Base-by-base conservation (phyloP, 1,139 yeast genomes). In the Petasospora fabianii region DNA sequence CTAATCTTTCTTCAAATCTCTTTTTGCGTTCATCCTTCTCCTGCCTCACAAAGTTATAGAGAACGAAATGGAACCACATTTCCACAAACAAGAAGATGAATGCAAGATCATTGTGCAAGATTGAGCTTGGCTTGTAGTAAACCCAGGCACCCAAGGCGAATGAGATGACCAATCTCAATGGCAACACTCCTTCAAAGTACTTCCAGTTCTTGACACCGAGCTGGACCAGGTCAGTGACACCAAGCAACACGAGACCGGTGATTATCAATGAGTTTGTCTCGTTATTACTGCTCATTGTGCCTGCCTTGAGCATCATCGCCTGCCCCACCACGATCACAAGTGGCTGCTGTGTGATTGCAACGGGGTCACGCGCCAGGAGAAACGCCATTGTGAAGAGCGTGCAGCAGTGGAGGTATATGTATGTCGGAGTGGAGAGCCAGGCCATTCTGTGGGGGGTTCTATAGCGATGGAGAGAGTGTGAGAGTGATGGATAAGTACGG, bases 131-230 rank as follows among this genome's bases (percentile, higher is more conserved):
- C 12, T 27, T 27, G 15, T 53, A 19, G 37, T 68, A 68, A 7
- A 66, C 53, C 28, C 48, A 35, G 3, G 63, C 67, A 10, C 77
- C 77, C 33, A 81, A 49, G 2, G 56, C 56, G 54, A 88, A 85
- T 55, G 70, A 79, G 5, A 71, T 49, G 10, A 73, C 49, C 40
- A 87, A 64, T 54, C 97, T 73, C 10, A 75, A 51, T 8, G 96
- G 95, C 3, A 85, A 81, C 13, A 81, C 59, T 6, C 80, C 68
- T 53, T 82, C 85, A 54, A 86, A 83, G 58, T 75, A 80, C 13
- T 61, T 61, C 20, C 40, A 44, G 47, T 82, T 82, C 29, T 69
- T 72, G 22, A 79, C 82, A 34, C 78, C 41, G 26, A 80, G 58
- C 7, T 87, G 84, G 13, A 79, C 64, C 42, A 81, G 55, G 55